Evolutionary conservation across 768 basidiomycete species (phyloP).

Genomic region (Epithele typhae): DNA sequence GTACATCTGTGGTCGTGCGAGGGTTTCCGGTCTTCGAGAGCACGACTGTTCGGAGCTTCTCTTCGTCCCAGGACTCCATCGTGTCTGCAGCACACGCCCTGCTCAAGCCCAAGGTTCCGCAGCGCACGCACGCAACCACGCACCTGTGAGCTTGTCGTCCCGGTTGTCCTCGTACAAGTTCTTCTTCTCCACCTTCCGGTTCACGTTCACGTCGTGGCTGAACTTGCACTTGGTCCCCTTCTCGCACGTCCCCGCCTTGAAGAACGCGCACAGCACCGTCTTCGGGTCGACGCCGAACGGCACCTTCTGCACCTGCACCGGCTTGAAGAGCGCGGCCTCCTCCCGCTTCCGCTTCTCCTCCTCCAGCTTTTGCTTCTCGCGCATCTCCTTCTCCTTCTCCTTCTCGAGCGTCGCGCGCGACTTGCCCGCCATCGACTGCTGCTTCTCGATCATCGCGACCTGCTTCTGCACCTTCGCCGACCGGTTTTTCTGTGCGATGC

Average conservation of each 20-base stretch:
- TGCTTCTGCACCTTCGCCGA: slow-evolving; percentile 89
- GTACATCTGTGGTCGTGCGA: slow-evolving; percentile 85
- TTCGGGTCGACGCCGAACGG: slow-evolving; percentile 97
- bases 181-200: slow-evolving; percentile 91
- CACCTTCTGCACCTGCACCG: slow-evolving; percentile 78
- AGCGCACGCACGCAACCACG: slow-evolving; percentile 16
- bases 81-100: too few species aligned
- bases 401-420: slow-evolving; percentile 76
- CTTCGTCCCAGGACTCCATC: slow-evolving; percentile 98
- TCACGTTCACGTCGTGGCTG: slow-evolving; percentile 88
- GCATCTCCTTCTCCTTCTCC: slow-evolving; percentile 77
- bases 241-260: slow-evolving; percentile 88
- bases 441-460: slow-evolving; percentile 75
- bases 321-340: slow-evolving; percentile 78
- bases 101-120: too few species aligned
- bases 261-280: slow-evolving; percentile 88
- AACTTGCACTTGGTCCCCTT: slow-evolving; percentile 97
- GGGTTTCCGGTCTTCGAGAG: slow-evolving; percentile 86
- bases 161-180: slow-evolving; percentile 88
- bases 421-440: slow-evolving; percentile 71
- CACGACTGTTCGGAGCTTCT: slow-evolving; percentile 86
- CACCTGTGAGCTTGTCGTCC: slow-evolving; percentile 75
- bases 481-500: slow-evolving; percentile 74
- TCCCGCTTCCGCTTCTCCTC: slow-evolving; percentile 84
- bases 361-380: slow-evolving; percentile 70